Conservation (phyloP, 495 filamentous ascomycete species). For the Podospora appendiculata region DNA sequence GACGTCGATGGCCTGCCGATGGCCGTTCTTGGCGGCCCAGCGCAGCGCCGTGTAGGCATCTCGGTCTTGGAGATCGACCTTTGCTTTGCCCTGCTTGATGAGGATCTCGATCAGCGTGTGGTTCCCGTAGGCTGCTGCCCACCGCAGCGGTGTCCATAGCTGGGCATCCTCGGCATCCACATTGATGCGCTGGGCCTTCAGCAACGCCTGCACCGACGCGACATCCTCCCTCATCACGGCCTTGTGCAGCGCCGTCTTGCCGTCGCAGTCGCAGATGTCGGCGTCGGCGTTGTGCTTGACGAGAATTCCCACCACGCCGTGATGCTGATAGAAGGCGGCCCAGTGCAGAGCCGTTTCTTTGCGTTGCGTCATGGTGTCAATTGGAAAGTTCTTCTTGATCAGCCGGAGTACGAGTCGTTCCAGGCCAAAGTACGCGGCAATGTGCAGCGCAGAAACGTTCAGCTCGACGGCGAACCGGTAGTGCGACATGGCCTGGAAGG, state of each 20-base stretch:
- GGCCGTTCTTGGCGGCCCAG: neutral
- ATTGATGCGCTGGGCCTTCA: neutral
- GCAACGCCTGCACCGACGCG: neutral
- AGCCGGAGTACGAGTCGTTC: neutral
- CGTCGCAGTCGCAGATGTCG: neutral
- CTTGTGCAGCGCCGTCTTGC: neutral
- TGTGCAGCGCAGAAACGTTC: neutral
- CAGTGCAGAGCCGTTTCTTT: neutral
- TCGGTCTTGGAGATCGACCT: neutral
- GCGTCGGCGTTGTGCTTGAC: neutral
- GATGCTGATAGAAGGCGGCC: neutral
- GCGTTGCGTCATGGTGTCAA: neutral
- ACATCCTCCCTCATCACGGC: neutral
- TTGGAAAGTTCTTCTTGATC: neutral
- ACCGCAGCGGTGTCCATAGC: neutral
- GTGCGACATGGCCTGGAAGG: neutral
- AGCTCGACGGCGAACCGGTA: neutral
- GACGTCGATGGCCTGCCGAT: neutral
- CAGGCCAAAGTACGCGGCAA: neutral
- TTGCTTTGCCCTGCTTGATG: neutral
- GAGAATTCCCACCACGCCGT: neutral
- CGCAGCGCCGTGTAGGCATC: neutral
- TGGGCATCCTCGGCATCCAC: neutral
- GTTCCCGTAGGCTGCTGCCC: neutral
- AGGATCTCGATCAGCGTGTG: neutral